phyloP scores from a whole-genome alignment of 441 rosid genomes.

The Pelargonium citronellum region DNA sequence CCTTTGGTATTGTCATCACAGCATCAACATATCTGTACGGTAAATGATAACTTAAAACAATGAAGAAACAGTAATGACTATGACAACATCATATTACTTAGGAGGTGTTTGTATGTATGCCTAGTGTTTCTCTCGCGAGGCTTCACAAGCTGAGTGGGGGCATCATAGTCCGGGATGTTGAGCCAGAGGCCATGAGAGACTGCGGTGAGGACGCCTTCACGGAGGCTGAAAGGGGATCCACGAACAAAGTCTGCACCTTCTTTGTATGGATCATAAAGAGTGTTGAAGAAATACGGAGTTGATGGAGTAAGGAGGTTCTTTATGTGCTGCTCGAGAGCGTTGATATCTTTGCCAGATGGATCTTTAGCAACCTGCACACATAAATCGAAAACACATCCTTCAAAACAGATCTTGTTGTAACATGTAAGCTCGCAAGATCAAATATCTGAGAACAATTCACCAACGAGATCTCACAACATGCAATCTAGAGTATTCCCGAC shows the following conservation, averaged over 20 bases:
- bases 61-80: neutral
- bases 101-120: conserved; percentile 22
- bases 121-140: conserved; percentile 84
- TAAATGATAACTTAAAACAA: neutral
- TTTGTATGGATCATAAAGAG: conserved; percentile 78
- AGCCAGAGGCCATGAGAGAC: conserved; percentile 98
- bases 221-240: conserved; percentile 88
- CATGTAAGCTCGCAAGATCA: too few species aligned
- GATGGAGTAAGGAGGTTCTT: conserved; percentile 78
- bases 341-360: conserved; percentile 69
- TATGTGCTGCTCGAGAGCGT: conserved; percentile 89
- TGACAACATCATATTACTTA: too few species aligned
- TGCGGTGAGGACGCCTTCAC: conserved; percentile 86
- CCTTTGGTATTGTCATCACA: conserved; percentile 88
- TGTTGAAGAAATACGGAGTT: conserved; percentile 85
- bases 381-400: neutral
- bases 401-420: too few species aligned
- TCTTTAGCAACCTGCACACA: conserved; percentile 55
- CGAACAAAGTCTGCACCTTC: conserved; percentile 94
- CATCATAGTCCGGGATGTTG: conserved; percentile 92
- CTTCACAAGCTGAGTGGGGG: conserved; percentile 92
- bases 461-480: too few species aligned
- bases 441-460: too few species aligned
- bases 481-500: too few species aligned
- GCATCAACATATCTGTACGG: conserved; percentile 68